Conservation (phyloP, 225 moss, liverwort and hornwort species). For the Physcomitrium patens region DNA sequence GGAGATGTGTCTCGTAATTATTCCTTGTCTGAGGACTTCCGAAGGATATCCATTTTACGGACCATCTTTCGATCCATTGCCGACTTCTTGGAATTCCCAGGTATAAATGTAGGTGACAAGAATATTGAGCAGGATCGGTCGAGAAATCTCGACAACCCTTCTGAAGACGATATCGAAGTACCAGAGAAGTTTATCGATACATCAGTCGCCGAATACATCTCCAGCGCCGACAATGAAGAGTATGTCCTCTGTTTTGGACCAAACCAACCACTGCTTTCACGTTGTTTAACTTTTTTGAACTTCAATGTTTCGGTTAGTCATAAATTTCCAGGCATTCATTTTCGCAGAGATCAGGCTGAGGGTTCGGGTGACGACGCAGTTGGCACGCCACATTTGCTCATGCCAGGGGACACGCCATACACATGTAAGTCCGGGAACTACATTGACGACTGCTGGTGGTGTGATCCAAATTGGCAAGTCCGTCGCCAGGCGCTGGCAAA, state of each 20-base stretch:
- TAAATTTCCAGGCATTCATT: not conserved
- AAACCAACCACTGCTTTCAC: not conserved
- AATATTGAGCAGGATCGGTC: not conserved
- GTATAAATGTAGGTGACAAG: not conserved
- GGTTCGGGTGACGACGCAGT: not conserved
- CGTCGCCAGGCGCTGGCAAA: constrained; percentile 36
- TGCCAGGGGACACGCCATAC: not conserved
- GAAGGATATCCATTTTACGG: not conserved
- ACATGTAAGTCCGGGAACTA: constrained; percentile 43
- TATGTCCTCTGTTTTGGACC: not conserved
- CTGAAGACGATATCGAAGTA: constrained; percentile 12
- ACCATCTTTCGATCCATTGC: constrained; percentile 23
- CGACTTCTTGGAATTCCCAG: constrained; percentile 6
- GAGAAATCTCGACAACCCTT: not conserved
- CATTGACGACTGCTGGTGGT: constrained; percentile 70
- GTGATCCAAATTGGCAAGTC: constrained; percentile 41
- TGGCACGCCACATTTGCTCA: not conserved
- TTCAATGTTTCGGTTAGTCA: not conserved
- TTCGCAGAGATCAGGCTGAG: constrained; percentile 16
- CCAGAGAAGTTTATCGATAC: constrained; percentile 33
- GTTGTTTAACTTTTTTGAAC: not conserved
- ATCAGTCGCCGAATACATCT: constrained; percentile 21
- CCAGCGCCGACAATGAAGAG: constrained; percentile 36
- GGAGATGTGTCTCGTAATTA: not conserved
- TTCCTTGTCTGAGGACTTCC: not conserved